A percentile compares a stretch with the other conserved stretches of the same genome.
Conservation (phyloP, 495 filamentous ascomycete species). For the Neurospora discreta region DNA sequence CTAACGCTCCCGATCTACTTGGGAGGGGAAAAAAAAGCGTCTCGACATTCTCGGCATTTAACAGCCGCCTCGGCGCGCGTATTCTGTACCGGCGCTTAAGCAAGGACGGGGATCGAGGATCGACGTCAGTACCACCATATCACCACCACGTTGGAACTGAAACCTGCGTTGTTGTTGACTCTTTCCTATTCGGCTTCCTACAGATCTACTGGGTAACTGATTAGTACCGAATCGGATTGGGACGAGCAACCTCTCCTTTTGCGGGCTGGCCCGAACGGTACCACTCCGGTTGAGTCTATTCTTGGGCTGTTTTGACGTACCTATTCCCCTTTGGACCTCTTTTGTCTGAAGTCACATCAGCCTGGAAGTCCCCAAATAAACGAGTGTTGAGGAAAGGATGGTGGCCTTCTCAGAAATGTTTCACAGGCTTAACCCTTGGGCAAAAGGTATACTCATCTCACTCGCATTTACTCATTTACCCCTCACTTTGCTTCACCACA, state of each 20-base stretch:
- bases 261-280: background rate
- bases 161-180: background rate
- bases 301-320: background rate
- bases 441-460: conserved; percentile 8
- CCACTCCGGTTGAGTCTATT: background rate
- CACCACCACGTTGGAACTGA: background rate
- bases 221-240: background rate
- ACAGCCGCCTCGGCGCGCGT: background rate
- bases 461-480: background rate
- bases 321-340: background rate
- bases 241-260: background rate
- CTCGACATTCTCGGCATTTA: background rate
- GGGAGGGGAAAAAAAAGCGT: background rate
- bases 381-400: conserved; percentile 7
- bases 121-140: background rate
- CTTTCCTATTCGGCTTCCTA: background rate
- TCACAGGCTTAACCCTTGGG: conserved; percentile 20
- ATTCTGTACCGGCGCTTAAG: background rate
- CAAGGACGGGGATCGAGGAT: background rate
- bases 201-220: background rate
- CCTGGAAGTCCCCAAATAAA: background rate
- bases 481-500: background rate
- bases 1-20: background rate
- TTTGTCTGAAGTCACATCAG: background rate
- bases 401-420: conserved; percentile 11